phyloP scores from a whole-genome alignment of 2,329 filamentous ascomycete species.

The Penicillium sp. region DNA sequence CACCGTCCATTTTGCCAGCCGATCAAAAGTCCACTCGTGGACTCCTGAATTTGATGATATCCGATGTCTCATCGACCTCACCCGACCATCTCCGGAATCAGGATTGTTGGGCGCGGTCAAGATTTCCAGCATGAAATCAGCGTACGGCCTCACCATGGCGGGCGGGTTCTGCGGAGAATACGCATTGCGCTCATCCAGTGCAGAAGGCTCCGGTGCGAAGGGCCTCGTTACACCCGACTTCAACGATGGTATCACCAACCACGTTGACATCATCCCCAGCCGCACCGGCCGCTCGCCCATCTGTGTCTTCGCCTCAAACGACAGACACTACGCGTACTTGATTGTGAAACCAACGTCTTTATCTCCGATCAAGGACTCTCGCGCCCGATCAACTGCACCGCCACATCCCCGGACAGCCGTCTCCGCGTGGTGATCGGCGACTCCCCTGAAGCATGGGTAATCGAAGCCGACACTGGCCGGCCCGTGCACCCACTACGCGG shows the following conservation, averaged over 20 bases:
- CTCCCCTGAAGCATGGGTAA: slow-evolving; percentile 39
- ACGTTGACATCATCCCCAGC: slow-evolving; percentile 50
- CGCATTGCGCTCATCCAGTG: slow-evolving; percentile 41
- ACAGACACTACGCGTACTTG: slow-evolving; percentile 50
- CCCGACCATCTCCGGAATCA: slow-evolving; percentile 37
- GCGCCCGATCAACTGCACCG: slow-evolving; percentile 43
- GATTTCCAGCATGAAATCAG: slow-evolving; percentile 51
- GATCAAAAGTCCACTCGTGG: slow-evolving; percentile 47
- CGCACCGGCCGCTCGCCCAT: slow-evolving; percentile 47
- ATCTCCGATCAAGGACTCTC: slow-evolving; percentile 35
- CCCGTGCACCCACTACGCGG: slow-evolving; percentile 36
- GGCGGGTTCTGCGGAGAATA: slow-evolving; percentile 57
- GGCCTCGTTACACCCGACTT: slow-evolving; percentile 31
- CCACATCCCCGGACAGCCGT: slow-evolving; percentile 42
- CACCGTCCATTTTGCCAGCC: slow-evolving; percentile 51
- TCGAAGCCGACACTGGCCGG: slow-evolving; percentile 42
- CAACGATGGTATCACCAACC: slow-evolving; percentile 53
- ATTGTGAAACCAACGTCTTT: slow-evolving; percentile 46
- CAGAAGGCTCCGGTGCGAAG: slow-evolving; percentile 47
- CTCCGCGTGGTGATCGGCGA: slow-evolving; percentile 45
- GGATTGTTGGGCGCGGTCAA: slow-evolving; percentile 37
- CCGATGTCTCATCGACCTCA: slow-evolving; percentile 48
- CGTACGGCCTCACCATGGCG: slow-evolving; percentile 48
- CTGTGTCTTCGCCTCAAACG: slow-evolving; percentile 56
- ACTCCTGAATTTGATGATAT: slow-evolving; percentile 43